A percentile compares a stretch with the other conserved stretches of the same genome.
phyloP scores from a whole-genome alignment of 2,329 filamentous ascomycete genomes.

The Chalaropsis thielavioides region DNA sequence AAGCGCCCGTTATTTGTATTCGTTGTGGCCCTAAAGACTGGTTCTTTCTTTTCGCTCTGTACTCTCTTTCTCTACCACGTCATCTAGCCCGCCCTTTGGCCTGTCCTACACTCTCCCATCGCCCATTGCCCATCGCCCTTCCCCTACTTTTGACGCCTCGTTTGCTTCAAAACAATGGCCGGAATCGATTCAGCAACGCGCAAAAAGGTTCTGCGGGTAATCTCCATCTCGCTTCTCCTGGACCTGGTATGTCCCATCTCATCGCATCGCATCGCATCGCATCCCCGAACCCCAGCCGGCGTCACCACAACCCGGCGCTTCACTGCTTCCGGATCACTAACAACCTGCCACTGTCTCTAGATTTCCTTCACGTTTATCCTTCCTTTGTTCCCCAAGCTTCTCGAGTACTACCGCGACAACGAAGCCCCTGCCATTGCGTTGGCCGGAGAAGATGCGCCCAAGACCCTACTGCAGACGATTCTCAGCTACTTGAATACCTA shows the following conservation, averaged over 20 bases:
- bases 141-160: not conserved
- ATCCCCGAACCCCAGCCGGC: not conserved
- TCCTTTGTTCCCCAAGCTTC: constrained; percentile 83
- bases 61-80: not conserved
- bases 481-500: constrained; percentile 79
- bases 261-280: not conserved
- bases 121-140: not conserved
- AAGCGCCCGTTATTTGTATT: no score
- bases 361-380: constrained; percentile 98
- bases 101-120: not conserved
- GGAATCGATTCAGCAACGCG: constrained; percentile 41
- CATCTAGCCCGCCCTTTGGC: not conserved
- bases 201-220: constrained; percentile 70
- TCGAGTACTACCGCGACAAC: constrained; percentile 87
- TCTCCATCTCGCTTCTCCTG: constrained; percentile 77
- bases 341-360: constrained; percentile 31
- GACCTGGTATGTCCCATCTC: constrained; percentile 53
- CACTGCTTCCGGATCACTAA: constrained; percentile 6
- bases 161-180: constrained; percentile 26
- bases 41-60: not conserved
- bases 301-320: not conserved
- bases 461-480: constrained; percentile 62
- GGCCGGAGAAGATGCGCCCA: constrained; percentile 30
- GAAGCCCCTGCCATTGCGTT: constrained; percentile 41
- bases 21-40: not conserved